phyloP scores from a whole-genome alignment of 352 stramenopile species.

The Globisporangium iwayamae region DNA sequence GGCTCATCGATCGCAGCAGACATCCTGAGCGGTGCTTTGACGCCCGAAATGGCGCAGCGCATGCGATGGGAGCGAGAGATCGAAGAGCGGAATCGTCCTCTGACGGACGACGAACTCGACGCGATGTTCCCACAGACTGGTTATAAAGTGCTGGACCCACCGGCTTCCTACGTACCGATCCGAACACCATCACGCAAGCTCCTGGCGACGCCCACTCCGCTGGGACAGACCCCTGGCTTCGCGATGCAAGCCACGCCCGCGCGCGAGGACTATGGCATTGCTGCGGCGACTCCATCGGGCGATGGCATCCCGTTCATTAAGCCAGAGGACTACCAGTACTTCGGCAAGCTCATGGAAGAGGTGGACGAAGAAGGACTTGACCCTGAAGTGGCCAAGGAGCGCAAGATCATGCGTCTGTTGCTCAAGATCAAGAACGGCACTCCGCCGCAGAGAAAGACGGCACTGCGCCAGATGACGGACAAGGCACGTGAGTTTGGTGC shows the following conservation, averaged over 20 bases:
- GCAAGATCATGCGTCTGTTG: constrained; percentile 97
- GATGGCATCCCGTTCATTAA: constrained; percentile 97
- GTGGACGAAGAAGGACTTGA: constrained; percentile 84
- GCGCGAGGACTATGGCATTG: constrained; percentile 76
- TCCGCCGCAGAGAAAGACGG: constrained; percentile 95
- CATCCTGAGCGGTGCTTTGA: constrained; percentile 68
- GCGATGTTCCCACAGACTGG: constrained; percentile 93
- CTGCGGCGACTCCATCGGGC: constrained; percentile 55
- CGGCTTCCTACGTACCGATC: constrained; percentile 94
- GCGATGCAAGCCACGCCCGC: constrained; percentile 80
- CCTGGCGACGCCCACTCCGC: constrained; percentile 94
- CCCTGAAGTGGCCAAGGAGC: constrained; percentile 93
- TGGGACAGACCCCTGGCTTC: constrained; percentile 91
- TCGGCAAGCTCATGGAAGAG: constrained; percentile 94
- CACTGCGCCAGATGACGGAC: constrained; percentile 96
- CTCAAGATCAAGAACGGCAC: constrained; percentile 99
- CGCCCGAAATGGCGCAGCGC: constrained; percentile 90
- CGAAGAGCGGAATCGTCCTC: constrained; percentile 94
- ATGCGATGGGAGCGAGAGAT: constrained; percentile 96
- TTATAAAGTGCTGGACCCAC: constrained; percentile 96
- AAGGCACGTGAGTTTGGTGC: constrained; percentile 97
- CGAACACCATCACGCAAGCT: constrained; percentile 94
- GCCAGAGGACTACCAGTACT: constrained; percentile 98
- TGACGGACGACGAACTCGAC: constrained; percentile 96
- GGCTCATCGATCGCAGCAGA: constrained; percentile 51